Conservation (phyloP, 2,329 filamentous ascomycete species). For the Bipolaris victoriae region DNA sequence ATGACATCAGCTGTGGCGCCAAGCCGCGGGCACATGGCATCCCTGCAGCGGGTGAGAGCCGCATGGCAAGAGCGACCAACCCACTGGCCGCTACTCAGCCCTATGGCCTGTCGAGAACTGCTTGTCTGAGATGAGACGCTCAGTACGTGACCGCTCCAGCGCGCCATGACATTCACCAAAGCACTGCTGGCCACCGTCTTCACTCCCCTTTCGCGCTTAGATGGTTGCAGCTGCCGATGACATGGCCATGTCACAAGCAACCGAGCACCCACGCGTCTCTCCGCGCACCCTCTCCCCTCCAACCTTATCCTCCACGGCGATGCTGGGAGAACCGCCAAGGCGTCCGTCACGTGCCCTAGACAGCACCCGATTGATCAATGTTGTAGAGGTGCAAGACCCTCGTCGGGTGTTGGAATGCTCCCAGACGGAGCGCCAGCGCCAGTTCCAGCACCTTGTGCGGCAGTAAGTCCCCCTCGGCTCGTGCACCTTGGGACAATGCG, state of each 20-base stretch:
- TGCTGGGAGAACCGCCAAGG: neutral
- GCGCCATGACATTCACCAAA: constrained; percentile 6
- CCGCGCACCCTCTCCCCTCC: neutral
- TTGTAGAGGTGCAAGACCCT: constrained; percentile 34
- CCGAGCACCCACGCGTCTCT: constrained; percentile 15
- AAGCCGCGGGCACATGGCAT: constrained; percentile 18
- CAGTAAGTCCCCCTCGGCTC: constrained; percentile 27
- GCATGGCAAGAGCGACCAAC: constrained; percentile 19
- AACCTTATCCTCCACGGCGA: neutral
- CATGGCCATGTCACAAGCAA: constrained; percentile 29
- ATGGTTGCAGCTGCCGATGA: constrained; percentile 22
- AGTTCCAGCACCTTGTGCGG: constrained; percentile 43
- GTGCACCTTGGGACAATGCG: constrained; percentile 6
- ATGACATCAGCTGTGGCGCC: constrained; percentile 22
- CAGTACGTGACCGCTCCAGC: neutral
- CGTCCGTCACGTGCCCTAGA: constrained; percentile 3
- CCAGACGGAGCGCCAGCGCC: constrained; percentile 34
- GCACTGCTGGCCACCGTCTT: constrained; percentile 10
- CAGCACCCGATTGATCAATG: constrained; percentile 3
- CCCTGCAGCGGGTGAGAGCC: constrained; percentile 24
- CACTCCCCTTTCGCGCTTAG: neutral
- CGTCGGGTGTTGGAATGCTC: constrained; percentile 40
- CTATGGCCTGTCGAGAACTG: constrained; percentile 5
- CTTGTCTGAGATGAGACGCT: neutral
- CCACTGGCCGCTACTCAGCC: constrained; percentile 20